Percentiles rank a stretch among this genome's conserved stretches.
Evolutionary conservation across 495 filamentous ascomycete genomes (phyloP).

Genomic region (Trichoderma gamsii): DNA sequence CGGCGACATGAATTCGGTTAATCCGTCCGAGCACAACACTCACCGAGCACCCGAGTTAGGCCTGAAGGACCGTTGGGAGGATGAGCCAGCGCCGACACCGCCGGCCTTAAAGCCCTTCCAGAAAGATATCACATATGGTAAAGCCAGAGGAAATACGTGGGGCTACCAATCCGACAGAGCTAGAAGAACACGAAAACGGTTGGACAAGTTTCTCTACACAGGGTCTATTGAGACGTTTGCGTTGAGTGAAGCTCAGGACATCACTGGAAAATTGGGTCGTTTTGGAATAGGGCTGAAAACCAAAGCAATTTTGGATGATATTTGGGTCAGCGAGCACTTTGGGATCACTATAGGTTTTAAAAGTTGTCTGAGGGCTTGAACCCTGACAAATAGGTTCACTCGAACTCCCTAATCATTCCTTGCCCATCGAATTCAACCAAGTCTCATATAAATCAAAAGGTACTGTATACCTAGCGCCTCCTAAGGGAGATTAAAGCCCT

Average conservation of each 20-base stretch:
- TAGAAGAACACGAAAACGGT: neutral
- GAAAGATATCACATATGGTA: neutral
- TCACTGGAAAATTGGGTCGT: neutral
- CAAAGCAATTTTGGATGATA: neutral
- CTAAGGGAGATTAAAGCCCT: too few species aligned
- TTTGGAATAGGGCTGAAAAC: neutral
- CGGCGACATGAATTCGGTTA: neutral
- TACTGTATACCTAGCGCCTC: too few species aligned
- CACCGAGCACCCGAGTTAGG: neutral
- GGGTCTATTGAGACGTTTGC: neutral
- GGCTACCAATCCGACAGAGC: neutral
- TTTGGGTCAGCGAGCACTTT: neutral
- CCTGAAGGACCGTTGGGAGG: neutral
- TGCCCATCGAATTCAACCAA: too few species aligned
- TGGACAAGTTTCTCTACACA: neutral
- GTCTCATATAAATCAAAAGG: too few species aligned
- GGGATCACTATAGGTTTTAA: neutral
- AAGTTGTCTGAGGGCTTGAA: neutral
- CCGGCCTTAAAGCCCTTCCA: neutral
- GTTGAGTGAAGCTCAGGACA: neutral
- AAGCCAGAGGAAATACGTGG: neutral
- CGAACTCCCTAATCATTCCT: too few species aligned
- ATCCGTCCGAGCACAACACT: neutral
- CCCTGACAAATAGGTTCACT: too few species aligned
- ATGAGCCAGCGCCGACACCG: neutral